A percentile compares a stretch with the other conserved stretches of the same genome.
Evolutionary conservation across 2,329 filamentous ascomycete species (phyloP).

Genomic region (Nectriaceae sp.): DNA sequence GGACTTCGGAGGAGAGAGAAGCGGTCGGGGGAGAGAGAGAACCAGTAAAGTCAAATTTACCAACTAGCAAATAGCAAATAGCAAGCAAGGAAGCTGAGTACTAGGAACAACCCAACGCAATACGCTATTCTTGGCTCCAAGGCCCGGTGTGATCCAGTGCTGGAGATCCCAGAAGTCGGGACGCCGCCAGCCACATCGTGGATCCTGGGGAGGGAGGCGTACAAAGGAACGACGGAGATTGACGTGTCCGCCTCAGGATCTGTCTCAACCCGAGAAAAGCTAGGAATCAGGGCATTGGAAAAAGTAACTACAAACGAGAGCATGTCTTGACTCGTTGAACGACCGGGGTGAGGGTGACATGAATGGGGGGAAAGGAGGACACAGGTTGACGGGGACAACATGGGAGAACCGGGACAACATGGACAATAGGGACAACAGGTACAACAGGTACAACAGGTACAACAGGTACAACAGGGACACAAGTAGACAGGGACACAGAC

Average conservation of each 20-base stretch:
- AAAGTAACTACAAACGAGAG: slow-evolving; percentile 9
- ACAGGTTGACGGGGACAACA: neutral
- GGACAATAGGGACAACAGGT: slow-evolving; percentile 5
- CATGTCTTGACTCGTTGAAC: slow-evolving; percentile 12
- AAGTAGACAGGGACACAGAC: slow-evolving; percentile 2
- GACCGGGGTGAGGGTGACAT: neutral
- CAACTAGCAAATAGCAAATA: slow-evolving; percentile 21
- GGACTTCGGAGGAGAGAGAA: slow-evolving; percentile 19
- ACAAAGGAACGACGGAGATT: slow-evolving; percentile 17
- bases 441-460: too few species aligned
- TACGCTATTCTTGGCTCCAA: slow-evolving; percentile 14
- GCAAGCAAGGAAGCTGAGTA: slow-evolving; percentile 18
- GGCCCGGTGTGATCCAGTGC: neutral
- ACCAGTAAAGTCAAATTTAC: neutral
- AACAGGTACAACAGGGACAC: too few species aligned
- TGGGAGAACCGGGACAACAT: neutral
- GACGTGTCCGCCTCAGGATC: slow-evolving; percentile 26
- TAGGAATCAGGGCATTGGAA: slow-evolving; percentile 8
- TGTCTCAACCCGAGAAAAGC: slow-evolving; percentile 30
- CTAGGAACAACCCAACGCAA: slow-evolving; percentile 15
- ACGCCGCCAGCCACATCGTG: slow-evolving; percentile 12
- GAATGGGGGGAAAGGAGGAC: neutral
- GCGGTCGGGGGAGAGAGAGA: slow-evolving; percentile 21
- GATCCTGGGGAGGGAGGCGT: slow-evolving; percentile 7
- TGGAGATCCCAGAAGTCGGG: slow-evolving; percentile 5